Evolutionary conservation across 495 filamentous ascomycete genomes (phyloP).

Genomic region (Articulospora tetracladia): DNA sequence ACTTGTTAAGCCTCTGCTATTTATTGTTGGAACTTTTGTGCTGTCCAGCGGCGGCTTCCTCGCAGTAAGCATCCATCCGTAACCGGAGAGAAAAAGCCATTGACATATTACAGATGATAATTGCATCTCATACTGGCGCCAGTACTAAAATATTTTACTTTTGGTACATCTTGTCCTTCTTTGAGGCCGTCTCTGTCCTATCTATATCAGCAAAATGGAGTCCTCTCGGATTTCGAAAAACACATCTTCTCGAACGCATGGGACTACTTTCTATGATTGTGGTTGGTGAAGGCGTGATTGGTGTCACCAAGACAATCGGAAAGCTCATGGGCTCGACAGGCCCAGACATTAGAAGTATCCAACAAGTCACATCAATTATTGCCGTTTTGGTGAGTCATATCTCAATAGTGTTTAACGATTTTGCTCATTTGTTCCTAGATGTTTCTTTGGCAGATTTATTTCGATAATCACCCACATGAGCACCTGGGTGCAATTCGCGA

Average conservation of each 20-base stretch:
- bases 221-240: conserved; percentile 18
- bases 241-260: conserved; percentile 61
- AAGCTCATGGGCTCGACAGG: not conserved
- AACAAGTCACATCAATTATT: not conserved
- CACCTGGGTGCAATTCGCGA: not conserved
- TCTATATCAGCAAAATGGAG: not conserved
- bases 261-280: conserved; percentile 32
- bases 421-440: not conserved
- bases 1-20: conserved; percentile 1
- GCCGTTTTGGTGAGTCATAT: not conserved
- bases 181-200: not conserved
- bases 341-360: not conserved
- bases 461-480: not conserved
- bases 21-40: not conserved
- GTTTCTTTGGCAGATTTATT: not conserved
- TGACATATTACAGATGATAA: not conserved
- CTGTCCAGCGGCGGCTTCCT: not conserved
- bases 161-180: not conserved
- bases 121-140: not conserved
- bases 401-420: not conserved
- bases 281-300: not conserved
- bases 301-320: not conserved
- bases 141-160: not conserved
- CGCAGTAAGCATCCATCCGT: not conserved
- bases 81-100: not conserved